Evolutionary conservation across 768 basidiomycete genomes (phyloP).

Genomic region (Tricholoma terreum): DNA sequence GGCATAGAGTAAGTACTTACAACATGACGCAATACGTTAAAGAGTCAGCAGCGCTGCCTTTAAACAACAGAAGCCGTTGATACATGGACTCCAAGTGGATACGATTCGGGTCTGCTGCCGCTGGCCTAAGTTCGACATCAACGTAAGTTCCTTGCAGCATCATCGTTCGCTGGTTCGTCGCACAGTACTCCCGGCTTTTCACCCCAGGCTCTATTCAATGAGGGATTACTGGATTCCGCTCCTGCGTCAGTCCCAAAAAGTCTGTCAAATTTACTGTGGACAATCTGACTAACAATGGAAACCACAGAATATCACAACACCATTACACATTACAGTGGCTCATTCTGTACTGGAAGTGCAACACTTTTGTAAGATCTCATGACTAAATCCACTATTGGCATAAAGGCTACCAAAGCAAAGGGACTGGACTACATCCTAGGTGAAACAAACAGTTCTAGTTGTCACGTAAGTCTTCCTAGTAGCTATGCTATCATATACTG

Average conservation of each 20-base stretch:
- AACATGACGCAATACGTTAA: slow-evolving; percentile 43
- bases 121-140: slow-evolving; percentile 35
- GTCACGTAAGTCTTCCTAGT: slow-evolving; percentile 31
- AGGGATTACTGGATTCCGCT: slow-evolving; percentile 45
- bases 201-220: slow-evolving; percentile 54
- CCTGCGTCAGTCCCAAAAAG: slow-evolving; percentile 42
- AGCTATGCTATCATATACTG: neutral
- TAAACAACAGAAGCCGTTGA: neutral
- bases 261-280: neutral
- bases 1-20: slow-evolving; percentile 38
- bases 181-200: slow-evolving; percentile 51
- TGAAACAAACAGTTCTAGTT: slow-evolving; percentile 54
- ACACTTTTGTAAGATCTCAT: slow-evolving; percentile 61
- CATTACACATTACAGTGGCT: slow-evolving; percentile 60
- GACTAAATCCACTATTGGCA: slow-evolving; percentile 60
- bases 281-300: neutral
- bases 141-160: slow-evolving; percentile 42
- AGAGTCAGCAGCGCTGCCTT: slow-evolving; percentile 34
- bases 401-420: slow-evolving; percentile 41
- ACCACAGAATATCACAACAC: slow-evolving; percentile 51
- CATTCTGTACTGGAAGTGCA: slow-evolving; percentile 54
- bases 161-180: slow-evolving; percentile 51
- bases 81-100: slow-evolving; percentile 45
- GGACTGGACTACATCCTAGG: slow-evolving; percentile 60
- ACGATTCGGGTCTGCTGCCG: slow-evolving; percentile 42